Conservation (phyloP, 176 grass and related monocot species). For the Elymus sibiricus region DNA sequence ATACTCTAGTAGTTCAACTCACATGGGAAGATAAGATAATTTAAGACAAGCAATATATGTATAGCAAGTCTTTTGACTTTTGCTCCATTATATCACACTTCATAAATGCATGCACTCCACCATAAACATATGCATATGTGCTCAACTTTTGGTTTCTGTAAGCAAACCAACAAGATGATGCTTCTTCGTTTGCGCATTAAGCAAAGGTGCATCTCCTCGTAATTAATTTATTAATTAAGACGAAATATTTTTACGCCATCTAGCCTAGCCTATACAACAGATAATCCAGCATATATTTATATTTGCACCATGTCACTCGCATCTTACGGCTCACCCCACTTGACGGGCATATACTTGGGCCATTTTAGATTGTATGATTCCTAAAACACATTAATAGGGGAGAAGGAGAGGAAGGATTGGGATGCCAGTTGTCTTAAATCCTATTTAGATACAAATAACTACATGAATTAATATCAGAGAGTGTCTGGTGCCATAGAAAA, state of each 20-base stretch:
- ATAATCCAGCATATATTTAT: neutral
- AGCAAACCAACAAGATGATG: neutral
- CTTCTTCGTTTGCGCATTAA: neutral
- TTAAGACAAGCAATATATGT: neutral
- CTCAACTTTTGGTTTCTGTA: neutral
- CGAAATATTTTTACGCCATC: neutral
- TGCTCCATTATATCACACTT: neutral
- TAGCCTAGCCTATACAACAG: neutral
- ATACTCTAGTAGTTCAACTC: neutral
- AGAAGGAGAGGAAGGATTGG: too few species aligned
- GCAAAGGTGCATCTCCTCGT: neutral
- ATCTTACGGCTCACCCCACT: too few species aligned
- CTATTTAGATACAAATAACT: too few species aligned
- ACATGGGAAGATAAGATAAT: neutral
- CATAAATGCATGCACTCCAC: neutral
- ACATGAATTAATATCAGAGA: too few species aligned
- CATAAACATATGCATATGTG: neutral
- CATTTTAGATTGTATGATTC: too few species aligned
- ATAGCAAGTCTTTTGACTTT: slow-evolving; percentile 1
- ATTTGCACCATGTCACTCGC: neutral
- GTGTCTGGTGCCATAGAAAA: too few species aligned
- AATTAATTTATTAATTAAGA: neutral
- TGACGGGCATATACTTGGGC: too few species aligned
- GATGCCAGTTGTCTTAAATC: too few species aligned
- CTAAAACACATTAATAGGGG: too few species aligned